These are phyloP conservation scores for Rhizophagus clarus DNA, from an alignment of 192 early-diverging fungal species.

Conservation along the genomic window DNA sequence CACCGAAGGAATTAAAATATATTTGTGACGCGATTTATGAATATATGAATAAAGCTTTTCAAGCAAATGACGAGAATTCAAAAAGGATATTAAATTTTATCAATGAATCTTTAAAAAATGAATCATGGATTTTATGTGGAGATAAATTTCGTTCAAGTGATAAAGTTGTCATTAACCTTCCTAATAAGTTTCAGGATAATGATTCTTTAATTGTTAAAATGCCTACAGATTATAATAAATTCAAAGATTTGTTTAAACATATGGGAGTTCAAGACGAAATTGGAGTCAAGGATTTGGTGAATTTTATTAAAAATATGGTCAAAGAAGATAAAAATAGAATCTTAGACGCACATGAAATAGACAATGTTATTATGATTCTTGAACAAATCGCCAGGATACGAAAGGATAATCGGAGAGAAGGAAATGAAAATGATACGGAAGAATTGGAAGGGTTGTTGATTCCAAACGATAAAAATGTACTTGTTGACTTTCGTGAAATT, in stretches of 20 bases:
- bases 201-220: neutral
- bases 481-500: neutral
- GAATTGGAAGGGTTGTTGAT: neutral
- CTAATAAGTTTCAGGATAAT: neutral
- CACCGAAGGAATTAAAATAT: neutral
- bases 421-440: neutral
- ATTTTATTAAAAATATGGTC: neutral
- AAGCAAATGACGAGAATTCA: neutral
- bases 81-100: neutral
- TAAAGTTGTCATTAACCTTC: neutral
- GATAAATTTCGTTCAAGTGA: neutral
- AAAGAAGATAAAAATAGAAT: neutral
- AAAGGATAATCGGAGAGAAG: neutral
- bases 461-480: neutral
- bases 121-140: neutral
- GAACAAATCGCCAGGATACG: neutral
- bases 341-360: neutral
- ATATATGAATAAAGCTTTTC: neutral
- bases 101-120: neutral
- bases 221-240: neutral
- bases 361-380: neutral
- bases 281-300: neutral
- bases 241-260: neutral
- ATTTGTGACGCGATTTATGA: conserved; percentile 7
- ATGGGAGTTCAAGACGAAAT: neutral